A percentile compares a stretch with the other conserved stretches of the same genome.
Conservation (phyloP, 225 moss, liverwort and hornwort genomes). For the Sphagnum contortum region DNA sequence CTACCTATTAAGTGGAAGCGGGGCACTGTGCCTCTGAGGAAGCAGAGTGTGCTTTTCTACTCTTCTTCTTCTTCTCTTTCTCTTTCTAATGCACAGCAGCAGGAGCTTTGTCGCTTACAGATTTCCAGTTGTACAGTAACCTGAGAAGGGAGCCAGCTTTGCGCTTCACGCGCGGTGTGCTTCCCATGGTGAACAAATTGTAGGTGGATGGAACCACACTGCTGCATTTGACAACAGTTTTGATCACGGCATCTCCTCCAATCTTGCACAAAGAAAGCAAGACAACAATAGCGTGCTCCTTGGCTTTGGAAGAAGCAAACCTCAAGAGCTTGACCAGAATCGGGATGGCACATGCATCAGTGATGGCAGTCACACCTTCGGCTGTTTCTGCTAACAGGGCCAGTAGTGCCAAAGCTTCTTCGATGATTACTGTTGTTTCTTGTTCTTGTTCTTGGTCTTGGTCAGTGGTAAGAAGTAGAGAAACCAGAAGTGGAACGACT, state of each 20-base stretch:
- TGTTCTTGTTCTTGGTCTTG: slow-evolving; percentile 43
- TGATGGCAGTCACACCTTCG: slow-evolving; percentile 36
- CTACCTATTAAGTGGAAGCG: too few species aligned
- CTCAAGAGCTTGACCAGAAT: slow-evolving; percentile 37
- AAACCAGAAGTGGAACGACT: slow-evolving; percentile 40
- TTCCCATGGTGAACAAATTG: slow-evolving; percentile 33
- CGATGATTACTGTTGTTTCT: slow-evolving; percentile 32
- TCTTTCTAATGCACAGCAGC: too few species aligned
- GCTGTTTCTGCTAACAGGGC: slow-evolving; percentile 25
- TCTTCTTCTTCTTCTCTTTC: too few species aligned
- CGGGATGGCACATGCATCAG: slow-evolving; percentile 28
- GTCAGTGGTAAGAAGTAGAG: slow-evolving; percentile 30
- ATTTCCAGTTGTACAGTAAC: too few species aligned
- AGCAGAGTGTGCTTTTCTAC: too few species aligned
- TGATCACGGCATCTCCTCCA: slow-evolving; percentile 24
- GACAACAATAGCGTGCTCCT: slow-evolving; percentile 35
- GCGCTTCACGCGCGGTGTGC: slow-evolving; percentile 39
- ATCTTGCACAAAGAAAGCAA: slow-evolving; percentile 44
- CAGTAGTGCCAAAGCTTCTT: slow-evolving; percentile 50
- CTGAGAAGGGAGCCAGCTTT: slow-evolving; percentile 32
- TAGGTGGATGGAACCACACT: slow-evolving; percentile 31
- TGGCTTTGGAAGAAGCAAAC: slow-evolving; percentile 42
- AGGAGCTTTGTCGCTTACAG: too few species aligned
- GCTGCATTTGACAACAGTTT: slow-evolving; percentile 6
- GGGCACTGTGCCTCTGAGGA: too few species aligned